Percentiles rank a stretch among this genome's conserved stretches.
Conservation (phyloP, 768 basidiomycete genomes). For the Floccularia luteovirens region DNA sequence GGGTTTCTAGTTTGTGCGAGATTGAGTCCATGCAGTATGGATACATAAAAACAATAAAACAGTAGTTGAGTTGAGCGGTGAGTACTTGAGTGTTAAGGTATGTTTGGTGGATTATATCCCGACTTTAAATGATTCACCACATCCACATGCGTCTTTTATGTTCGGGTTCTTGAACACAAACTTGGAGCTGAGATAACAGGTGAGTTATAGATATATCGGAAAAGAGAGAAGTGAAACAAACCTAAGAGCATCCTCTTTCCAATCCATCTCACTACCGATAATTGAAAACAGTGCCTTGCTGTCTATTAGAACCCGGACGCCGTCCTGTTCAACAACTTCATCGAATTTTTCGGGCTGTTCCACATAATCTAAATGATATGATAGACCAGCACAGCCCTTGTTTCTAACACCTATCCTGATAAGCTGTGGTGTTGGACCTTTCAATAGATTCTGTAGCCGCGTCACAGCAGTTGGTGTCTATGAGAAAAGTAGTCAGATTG, state of each 20-base stretch:
- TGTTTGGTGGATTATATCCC: slow-evolving; percentile 20
- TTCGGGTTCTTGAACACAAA: slow-evolving; percentile 89
- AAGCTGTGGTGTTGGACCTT: slow-evolving; percentile 82
- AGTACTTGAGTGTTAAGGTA: not conserved
- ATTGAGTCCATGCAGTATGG: not conserved
- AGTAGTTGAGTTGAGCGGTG: not conserved
- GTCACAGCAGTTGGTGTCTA: slow-evolving; percentile 78
- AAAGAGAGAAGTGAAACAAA: slow-evolving; percentile 23
- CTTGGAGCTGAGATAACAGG: slow-evolving; percentile 46
- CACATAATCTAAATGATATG: slow-evolving; percentile 94
- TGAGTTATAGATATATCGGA: slow-evolving; percentile 3
- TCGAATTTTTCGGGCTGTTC: slow-evolving; percentile 87
- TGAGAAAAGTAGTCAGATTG: slow-evolving; percentile 1
- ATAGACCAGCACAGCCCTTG: slow-evolving; percentile 89
- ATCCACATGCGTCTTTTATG: slow-evolving; percentile 91
- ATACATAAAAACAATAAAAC: slow-evolving; percentile 1
- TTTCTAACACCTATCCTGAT: slow-evolving; percentile 94
- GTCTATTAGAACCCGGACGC: slow-evolving; percentile 89
- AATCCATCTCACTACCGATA: slow-evolving; percentile 99
- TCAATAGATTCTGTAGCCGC: slow-evolving; percentile 64
- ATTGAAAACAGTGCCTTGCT: slow-evolving; percentile 96
- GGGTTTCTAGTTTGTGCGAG: no score
- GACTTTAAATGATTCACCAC: slow-evolving; percentile 87
- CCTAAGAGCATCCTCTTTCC: slow-evolving; percentile 91
- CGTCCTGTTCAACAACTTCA: slow-evolving; percentile 95